Percentiles rank a stretch among this genome's conserved stretches.
These are phyloP conservation scores for Juncus effusus DNA, from an alignment of 176 grass and related monocot species.

Conservation along the genomic window DNA sequence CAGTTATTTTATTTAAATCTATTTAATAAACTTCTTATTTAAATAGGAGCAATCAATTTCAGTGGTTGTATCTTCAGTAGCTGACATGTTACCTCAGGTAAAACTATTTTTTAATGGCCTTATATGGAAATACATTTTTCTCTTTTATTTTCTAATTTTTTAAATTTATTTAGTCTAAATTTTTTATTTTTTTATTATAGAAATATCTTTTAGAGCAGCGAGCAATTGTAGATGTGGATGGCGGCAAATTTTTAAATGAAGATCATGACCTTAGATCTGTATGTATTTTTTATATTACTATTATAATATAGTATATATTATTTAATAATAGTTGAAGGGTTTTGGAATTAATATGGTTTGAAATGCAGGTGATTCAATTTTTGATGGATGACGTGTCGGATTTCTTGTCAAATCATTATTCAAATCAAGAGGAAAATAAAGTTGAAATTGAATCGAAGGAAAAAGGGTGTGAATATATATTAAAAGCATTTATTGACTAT, in stretches of 20 bases:
- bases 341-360: neutral
- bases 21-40: constrained; percentile 1
- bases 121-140: neutral
- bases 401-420: constrained; percentile 86
- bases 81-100: constrained; percentile 96
- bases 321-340: too few relatives aligned
- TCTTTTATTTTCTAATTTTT: constrained; percentile 1
- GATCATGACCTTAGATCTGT: constrained; percentile 93
- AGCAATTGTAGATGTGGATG: constrained; percentile 69
- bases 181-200: constrained; percentile 36
- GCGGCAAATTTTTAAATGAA: constrained; percentile 89
- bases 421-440: constrained; percentile 35
- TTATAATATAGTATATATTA: neutral
- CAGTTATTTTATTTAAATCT: neutral
- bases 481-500: constrained; percentile 79
- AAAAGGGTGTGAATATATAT: constrained; percentile 58
- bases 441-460: constrained; percentile 36
- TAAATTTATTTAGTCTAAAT: neutral
- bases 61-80: constrained; percentile 69
- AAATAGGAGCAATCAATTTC: constrained; percentile 85
- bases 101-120: constrained; percentile 17
- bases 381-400: constrained; percentile 96
- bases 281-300: constrained; percentile 29
- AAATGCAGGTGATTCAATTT: constrained; percentile 76
- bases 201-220: constrained; percentile 88